Evolutionary conservation across 257 asterid genomes (phyloP).

Genomic region (Gentiana straminea): DNA sequence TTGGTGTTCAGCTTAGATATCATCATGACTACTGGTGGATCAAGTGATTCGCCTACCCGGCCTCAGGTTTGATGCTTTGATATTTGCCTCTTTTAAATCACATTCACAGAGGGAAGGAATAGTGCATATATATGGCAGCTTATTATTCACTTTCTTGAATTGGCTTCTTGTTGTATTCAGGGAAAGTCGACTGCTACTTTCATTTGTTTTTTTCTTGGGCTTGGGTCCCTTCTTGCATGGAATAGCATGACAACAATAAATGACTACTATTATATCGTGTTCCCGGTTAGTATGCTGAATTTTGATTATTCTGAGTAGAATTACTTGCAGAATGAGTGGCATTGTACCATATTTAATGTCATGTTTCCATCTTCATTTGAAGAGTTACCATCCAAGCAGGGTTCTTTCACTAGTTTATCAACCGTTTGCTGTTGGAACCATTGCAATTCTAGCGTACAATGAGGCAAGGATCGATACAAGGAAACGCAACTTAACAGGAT

Average conservation of each 20-base stretch:
- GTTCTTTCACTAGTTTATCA: slow-evolving; percentile 36
- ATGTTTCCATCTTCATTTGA: neutral
- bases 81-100: too few relatives aligned
- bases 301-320: too few relatives aligned
- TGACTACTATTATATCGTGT: slow-evolving; percentile 60
- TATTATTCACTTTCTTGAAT: neutral
- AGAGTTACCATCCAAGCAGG: slow-evolving; percentile 35
- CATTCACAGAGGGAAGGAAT: too few relatives aligned
- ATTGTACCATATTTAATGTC: neutral
- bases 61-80: slow-evolving; percentile 10
- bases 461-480: slow-evolving; percentile 27
- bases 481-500: slow-evolving; percentile 25
- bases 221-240: slow-evolving; percentile 87
- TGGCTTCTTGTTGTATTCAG: slow-evolving; percentile 20
- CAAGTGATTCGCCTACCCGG: slow-evolving; percentile 6
- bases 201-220: slow-evolving; percentile 71
- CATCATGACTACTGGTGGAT: slow-evolving; percentile 6
- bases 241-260: slow-evolving; percentile 68
- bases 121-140: neutral
- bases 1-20: neutral
- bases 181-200: slow-evolving; percentile 45
- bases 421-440: slow-evolving; percentile 30
- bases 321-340: too few relatives aligned
- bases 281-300: slow-evolving; percentile 38
- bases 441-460: slow-evolving; percentile 24